A percentile compares a stretch with the other conserved stretches of the same genome.
phyloP scores from a whole-genome alignment of 2,329 filamentous ascomycete species.

The Thielaviopsis punctulata region DNA sequence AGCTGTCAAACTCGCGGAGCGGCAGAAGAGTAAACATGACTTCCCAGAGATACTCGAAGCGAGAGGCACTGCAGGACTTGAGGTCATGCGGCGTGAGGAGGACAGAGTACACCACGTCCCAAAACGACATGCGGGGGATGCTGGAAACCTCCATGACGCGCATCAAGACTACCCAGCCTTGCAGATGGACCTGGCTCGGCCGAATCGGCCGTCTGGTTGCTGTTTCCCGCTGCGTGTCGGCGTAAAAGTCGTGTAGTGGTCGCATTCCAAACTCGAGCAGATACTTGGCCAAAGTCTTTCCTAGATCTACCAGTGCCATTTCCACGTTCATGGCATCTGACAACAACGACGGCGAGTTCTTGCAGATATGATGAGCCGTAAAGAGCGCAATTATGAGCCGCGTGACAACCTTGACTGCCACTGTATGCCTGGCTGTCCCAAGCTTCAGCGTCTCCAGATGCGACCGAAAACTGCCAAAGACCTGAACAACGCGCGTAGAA shows the following conservation, averaged over 20 bases:
- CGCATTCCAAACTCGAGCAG: conserved; percentile 28
- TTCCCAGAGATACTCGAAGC: conserved; percentile 40
- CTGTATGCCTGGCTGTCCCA: conserved; percentile 15
- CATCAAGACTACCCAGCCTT: conserved; percentile 43
- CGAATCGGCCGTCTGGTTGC: conserved; percentile 35
- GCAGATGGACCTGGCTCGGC: conserved; percentile 25
- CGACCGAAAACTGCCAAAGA: conserved; percentile 22
- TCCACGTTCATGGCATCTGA: conserved; percentile 29
- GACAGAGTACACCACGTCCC: conserved; percentile 35
- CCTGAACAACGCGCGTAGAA: conserved; percentile 25
- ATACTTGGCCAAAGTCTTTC: conserved; percentile 21
- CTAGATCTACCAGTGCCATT: conserved; percentile 27
- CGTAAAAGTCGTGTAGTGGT: conserved; percentile 29
- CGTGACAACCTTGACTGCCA: conserved; percentile 21
- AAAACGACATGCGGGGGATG: conserved; percentile 39
- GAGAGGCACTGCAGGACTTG: conserved; percentile 23
- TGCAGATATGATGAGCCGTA: conserved; percentile 21
- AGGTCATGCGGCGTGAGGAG: conserved; percentile 22
- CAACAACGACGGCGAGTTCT: conserved; percentile 18
- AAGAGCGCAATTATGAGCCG: conserved; percentile 22
- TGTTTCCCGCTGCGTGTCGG: conserved; percentile 27
- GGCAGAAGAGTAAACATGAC: conserved; percentile 43
- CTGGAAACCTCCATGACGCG: conserved; percentile 31
- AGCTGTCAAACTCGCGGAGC: conserved; percentile 39
- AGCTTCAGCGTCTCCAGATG: conserved; percentile 17